Percentiles rank a stretch among this genome's conserved stretches.
Conservation (phyloP, 2,329 filamentous ascomycete genomes). For the Cercospora zeina region DNA sequence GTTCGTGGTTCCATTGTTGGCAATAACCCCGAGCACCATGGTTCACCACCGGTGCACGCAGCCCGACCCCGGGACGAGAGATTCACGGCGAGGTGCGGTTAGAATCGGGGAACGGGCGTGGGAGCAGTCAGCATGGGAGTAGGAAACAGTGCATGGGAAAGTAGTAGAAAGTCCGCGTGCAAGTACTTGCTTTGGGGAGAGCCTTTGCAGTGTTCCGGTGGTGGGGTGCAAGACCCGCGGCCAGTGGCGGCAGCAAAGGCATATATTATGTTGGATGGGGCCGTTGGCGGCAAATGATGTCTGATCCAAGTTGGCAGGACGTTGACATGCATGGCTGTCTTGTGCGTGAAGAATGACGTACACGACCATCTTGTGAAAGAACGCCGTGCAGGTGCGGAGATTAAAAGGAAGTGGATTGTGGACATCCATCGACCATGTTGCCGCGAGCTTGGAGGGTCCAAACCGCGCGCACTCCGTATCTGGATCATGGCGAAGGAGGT, state of each 20-base stretch:
- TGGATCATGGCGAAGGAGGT: neutral
- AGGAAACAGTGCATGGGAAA: constrained; percentile 8
- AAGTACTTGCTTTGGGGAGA: neutral
- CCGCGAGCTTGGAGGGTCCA: neutral
- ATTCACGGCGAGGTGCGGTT: neutral
- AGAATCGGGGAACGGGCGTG: neutral
- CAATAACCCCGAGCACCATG: neutral
- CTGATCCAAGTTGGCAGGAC: constrained; percentile 1
- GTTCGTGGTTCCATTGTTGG: neutral
- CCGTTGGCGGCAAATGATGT: neutral
- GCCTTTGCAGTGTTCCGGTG: neutral
- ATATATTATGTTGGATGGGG: neutral
- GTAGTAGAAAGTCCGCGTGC: neutral
- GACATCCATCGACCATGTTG: neutral
- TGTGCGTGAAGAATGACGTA: constrained; percentile 7
- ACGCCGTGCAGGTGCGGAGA: neutral
- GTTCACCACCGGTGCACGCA: too few species aligned
- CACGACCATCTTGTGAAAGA: neutral
- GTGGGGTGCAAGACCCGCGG: neutral
- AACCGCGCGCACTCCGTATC: neutral
- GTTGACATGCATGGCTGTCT: constrained; percentile 4
- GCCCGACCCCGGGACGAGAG: neutral
- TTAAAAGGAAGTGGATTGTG: neutral
- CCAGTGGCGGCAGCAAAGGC: neutral
- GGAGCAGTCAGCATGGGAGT: constrained; percentile 8